Conservation (phyloP, 1,284 basidiomycete species). For the Sanguinoderma infundibulare region DNA sequence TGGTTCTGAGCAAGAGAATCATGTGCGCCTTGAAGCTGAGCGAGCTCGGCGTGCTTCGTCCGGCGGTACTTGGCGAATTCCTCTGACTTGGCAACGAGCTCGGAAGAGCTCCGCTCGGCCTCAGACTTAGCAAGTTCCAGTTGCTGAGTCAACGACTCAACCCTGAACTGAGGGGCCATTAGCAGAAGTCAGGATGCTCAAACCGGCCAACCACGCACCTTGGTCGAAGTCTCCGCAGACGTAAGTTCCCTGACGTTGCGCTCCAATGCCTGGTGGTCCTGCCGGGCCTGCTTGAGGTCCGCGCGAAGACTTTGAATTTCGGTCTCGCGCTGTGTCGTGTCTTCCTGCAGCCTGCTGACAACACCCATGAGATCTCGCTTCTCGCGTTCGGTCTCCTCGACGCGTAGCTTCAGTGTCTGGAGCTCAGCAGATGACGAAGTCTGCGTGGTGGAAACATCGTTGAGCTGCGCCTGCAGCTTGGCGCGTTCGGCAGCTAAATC, state of each 20-base stretch:
- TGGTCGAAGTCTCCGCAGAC: slow-evolving; percentile 71
- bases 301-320: slow-evolving; percentile 70
- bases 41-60: slow-evolving; percentile 73
- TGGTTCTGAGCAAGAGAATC: slow-evolving; percentile 71
- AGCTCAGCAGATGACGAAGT: slow-evolving; percentile 64
- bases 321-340: slow-evolving; percentile 69
- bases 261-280: slow-evolving; percentile 71
- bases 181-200: background rate
- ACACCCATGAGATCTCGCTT: slow-evolving; percentile 79
- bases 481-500: slow-evolving; percentile 53
- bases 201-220: slow-evolving; percentile 43
- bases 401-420: slow-evolving; percentile 56
- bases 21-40: slow-evolving; percentile 73
- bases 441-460: slow-evolving; percentile 55
- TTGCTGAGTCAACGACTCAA: slow-evolving; percentile 82
- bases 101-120: slow-evolving; percentile 63
- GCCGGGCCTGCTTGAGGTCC: slow-evolving; percentile 74
- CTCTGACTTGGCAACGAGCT: slow-evolving; percentile 68
- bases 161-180: slow-evolving; percentile 63
- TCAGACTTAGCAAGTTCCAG: slow-evolving; percentile 75
- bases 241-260: slow-evolving; percentile 69
- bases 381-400: slow-evolving; percentile 77
- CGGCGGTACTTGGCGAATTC: slow-evolving; percentile 77
- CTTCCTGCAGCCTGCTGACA: slow-evolving; percentile 75
- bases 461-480: slow-evolving; percentile 57